A percentile compares a stretch with the other conserved stretches of the same genome.
These are phyloP conservation scores for Lachnellula cervina DNA, from an alignment of 2,329 filamentous ascomycete genomes.

Conservation along the genomic window DNA sequence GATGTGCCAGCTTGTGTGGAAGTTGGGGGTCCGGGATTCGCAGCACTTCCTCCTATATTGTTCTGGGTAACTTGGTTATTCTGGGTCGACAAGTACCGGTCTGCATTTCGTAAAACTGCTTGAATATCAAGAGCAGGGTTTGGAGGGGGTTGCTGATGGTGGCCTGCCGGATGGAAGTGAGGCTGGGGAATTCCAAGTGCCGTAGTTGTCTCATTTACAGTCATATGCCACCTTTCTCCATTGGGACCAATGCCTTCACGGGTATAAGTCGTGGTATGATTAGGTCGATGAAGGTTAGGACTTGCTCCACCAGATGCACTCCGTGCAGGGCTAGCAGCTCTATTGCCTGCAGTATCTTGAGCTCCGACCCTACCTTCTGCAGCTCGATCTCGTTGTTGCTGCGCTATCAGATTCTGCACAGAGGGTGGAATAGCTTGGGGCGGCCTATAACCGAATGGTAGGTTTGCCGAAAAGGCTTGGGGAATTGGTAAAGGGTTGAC, in stretches of 20 bases:
- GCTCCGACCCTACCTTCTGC: conserved; percentile 22
- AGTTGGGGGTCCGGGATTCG: conserved; percentile 13
- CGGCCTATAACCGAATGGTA: conserved; percentile 9
- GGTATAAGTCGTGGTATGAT: conserved; percentile 39
- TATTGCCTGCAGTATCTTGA: conserved; percentile 15
- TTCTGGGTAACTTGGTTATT: conserved; percentile 10
- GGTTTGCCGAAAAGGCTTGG: conserved; percentile 14
- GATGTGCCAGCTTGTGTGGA: conserved; percentile 6
- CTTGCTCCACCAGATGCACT: conserved; percentile 24
- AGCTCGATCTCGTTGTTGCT: conserved; percentile 26
- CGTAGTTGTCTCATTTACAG: conserved; percentile 42
- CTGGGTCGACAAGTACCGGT: conserved; percentile 19
- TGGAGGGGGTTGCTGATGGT: conserved; percentile 2
- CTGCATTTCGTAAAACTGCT: conserved; percentile 22
- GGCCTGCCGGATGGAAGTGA: conserved; percentile 4
- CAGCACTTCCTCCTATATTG: conserved; percentile 19
- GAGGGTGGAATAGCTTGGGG: conserved; percentile 12
- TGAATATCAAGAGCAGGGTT: conserved; percentile 25
- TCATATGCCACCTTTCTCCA: conserved; percentile 48
- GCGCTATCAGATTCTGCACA: conserved; percentile 23
- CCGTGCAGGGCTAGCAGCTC: conserved; percentile 20
- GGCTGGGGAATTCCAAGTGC: conserved; percentile 18
- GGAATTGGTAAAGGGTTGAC: conserved; percentile 1
- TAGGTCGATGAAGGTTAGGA: conserved; percentile 31
- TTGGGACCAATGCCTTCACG: conserved; percentile 47